These are phyloP conservation scores for Byssothecium circinans DNA, from an alignment of 2,329 filamentous ascomycete species.

Conservation along the genomic window DNA sequence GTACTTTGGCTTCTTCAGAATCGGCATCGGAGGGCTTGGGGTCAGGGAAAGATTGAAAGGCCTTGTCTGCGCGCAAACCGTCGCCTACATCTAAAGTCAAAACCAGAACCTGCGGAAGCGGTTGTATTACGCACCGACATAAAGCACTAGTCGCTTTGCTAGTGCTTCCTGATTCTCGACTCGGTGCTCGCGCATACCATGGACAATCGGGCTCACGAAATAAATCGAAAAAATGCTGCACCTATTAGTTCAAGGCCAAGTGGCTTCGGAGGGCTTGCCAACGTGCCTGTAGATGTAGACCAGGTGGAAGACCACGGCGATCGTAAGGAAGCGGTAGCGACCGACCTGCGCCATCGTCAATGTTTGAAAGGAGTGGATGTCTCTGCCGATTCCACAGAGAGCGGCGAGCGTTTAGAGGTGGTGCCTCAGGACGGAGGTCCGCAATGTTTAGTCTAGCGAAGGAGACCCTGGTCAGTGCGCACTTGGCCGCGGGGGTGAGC, in stretches of 20 bases:
- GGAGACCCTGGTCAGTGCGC: too few relatives aligned
- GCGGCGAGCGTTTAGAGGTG: too few relatives aligned
- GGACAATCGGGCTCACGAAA: constrained; percentile 95
- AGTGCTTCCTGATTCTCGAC: constrained; percentile 74
- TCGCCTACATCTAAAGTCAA: constrained; percentile 59
- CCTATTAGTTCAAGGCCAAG: constrained; percentile 8
- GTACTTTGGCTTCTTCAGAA: constrained; percentile 63
- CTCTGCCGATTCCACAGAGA: constrained; percentile 20
- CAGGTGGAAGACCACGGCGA: constrained; percentile 89
- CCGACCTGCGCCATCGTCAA: constrained; percentile 56
- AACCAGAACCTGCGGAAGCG: not conserved
- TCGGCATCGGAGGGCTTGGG: constrained; percentile 60
- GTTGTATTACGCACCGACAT: constrained; percentile 67
- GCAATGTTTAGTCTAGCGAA: too few relatives aligned
- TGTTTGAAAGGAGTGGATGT: constrained; percentile 26
- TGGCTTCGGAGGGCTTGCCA: constrained; percentile 1
- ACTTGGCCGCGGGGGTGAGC: too few relatives aligned
- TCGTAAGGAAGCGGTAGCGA: constrained; percentile 80
- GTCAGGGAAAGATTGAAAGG: constrained; percentile 90
- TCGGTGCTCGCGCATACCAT: constrained; percentile 83
- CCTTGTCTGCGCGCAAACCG: constrained; percentile 94
- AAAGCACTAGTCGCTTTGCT: constrained; percentile 86
- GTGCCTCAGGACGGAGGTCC: too few relatives aligned
- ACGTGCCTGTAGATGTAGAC: constrained; percentile 71
- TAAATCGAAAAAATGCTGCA: constrained; percentile 95